Evolutionary conservation across 352 stramenopile genomes (phyloP), one percentile per base, ranked within the genome.

Genomic region (Phytophthora vignae): DNA sequence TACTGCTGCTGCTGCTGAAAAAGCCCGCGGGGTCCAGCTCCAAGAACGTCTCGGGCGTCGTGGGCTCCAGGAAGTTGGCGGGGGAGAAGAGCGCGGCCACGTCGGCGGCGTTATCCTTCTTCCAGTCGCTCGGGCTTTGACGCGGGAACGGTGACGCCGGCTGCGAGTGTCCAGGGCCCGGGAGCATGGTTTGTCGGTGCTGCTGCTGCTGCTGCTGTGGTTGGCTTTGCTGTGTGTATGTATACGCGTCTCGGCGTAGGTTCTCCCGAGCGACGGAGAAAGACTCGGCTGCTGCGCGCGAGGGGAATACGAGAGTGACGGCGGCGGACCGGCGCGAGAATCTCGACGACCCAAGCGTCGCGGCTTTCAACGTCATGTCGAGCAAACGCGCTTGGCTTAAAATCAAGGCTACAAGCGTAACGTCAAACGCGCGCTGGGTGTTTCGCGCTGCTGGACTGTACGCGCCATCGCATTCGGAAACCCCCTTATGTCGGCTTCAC

Each of bases 281-380:
- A 27, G 55, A 68, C 49, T 58, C 31, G 64, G 49, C 33, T 63
- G 60, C 31, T 55, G 64, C 22, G 42, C 44, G 55, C 50, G 59
- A 68, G 38, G 27, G 63, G 67, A 74, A 71, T 74, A 74, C 10
- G 54, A 40, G 42, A 79, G 59, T 79, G 72, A 75, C 53, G 46
- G 50, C 67, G 22, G 61, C 21, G 29, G 42, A 64, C 53, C 33
- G 55, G 57, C 29, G 38, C 63, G 29, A 46, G 29, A 22, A 21
- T 44, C 22, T 38, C 56, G 19, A 55, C 42, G 49, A 67, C 52
- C 22, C 67, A 78, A 78, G 71, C 71, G 71, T 71, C 71, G 60
- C 55, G 72, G 27, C 72, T 79, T 76, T 79, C 72, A 54, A 55
- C 62, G 52, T 60, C 38, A 33, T 74, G 42, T 55, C 52, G 36